Percentiles rank a stretch among this genome's conserved stretches.
phyloP scores from a whole-genome alignment of 345 rosid genomes.

The Brassica cretica region DNA sequence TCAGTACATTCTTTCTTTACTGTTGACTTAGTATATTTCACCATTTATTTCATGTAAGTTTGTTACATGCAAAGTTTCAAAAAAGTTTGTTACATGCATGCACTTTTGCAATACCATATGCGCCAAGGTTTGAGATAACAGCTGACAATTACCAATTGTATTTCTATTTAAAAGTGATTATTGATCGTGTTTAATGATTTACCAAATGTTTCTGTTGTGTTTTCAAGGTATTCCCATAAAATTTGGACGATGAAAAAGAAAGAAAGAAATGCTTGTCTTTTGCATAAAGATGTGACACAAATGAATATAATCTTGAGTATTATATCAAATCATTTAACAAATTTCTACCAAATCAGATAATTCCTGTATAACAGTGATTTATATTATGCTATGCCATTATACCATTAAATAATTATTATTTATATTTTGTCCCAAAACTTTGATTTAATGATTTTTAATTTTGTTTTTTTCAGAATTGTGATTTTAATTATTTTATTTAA shows the following conservation, averaged over 20 bases:
- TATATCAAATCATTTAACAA: neutral
- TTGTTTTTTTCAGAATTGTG: neutral
- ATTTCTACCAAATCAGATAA: neutral
- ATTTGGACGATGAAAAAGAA: neutral
- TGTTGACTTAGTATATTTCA: neutral
- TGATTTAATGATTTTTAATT: neutral
- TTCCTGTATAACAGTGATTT: neutral
- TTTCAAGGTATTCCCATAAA: neutral
- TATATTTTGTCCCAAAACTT: neutral
- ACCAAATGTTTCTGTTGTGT: neutral
- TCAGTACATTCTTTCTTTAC: neutral
- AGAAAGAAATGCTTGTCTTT: neutral
- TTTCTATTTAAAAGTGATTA: neutral
- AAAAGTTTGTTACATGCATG: neutral
- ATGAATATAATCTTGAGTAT: neutral
- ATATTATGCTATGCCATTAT: neutral
- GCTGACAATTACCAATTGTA: neutral
- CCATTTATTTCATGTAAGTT: neutral
- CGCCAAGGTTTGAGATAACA: neutral
- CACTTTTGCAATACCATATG: neutral
- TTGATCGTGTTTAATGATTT: neutral
- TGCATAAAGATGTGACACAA: neutral
- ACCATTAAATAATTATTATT: neutral
- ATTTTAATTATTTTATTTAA: neutral
- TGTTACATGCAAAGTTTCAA: neutral